A percentile compares a stretch with the other conserved stretches of the same genome.
Conservation (phyloP, 139 green algal species). For the Chlorella sp. region DNA sequence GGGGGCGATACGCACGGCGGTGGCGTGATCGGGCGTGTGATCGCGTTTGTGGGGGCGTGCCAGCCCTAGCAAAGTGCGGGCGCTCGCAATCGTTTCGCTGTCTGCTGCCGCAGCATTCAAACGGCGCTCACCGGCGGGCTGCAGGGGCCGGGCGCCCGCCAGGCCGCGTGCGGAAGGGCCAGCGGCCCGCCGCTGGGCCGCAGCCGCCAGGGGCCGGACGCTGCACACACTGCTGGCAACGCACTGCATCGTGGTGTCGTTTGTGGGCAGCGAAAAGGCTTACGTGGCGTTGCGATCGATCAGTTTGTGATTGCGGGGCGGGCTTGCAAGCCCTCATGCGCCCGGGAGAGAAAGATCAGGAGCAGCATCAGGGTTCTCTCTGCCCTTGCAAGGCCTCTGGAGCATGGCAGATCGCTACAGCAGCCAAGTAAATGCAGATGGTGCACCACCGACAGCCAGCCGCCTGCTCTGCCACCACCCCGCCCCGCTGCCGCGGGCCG, state of each 20-base stretch:
- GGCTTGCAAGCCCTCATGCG: too few relatives aligned
- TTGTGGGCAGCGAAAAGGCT: too few relatives aligned
- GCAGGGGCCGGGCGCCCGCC: neutral
- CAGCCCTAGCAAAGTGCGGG: neutral
- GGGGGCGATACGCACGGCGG: neutral
- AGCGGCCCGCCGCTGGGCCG: constrained; percentile 2
- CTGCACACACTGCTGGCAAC: neutral
- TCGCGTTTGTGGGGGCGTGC: neutral
- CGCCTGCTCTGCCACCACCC: too few relatives aligned
- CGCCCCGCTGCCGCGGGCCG: too few relatives aligned
- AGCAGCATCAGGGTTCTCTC: too few relatives aligned
- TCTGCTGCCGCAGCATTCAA: neutral
- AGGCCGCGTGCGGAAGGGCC: neutral
- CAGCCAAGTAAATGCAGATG: too few relatives aligned
- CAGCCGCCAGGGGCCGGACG: neutral
- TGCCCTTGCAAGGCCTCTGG: too few relatives aligned
- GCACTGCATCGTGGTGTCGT: constrained; percentile 1
- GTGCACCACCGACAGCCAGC: too few relatives aligned
- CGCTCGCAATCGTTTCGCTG: neutral
- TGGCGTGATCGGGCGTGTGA: neutral
- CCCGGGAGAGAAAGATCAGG: too few relatives aligned
- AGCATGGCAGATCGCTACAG: too few relatives aligned
- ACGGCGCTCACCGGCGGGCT: neutral
- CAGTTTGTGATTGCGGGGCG: too few relatives aligned
- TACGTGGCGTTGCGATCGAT: too few relatives aligned